Conservation (phyloP, 257 asterid species). For the Apocynum venetum region DNA sequence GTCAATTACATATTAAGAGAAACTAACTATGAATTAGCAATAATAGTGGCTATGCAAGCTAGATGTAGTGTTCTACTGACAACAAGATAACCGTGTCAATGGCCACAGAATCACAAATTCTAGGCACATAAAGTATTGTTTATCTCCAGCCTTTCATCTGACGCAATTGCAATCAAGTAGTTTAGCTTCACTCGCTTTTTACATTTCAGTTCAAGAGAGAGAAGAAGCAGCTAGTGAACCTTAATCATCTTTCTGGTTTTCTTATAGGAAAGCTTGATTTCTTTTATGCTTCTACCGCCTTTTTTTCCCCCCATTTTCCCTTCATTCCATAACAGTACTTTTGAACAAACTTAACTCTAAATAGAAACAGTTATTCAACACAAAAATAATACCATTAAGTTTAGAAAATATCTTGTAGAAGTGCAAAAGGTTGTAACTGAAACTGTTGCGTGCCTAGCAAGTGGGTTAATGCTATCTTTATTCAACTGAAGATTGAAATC, state of each 20-base stretch:
- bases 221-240: background rate
- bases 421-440: background rate
- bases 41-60: constrained; percentile 7
- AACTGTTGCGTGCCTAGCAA: background rate
- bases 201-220: background rate
- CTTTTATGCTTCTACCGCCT: background rate
- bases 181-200: constrained; percentile 4
- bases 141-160: constrained; percentile 1
- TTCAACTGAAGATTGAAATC: background rate
- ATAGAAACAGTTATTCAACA: background rate
- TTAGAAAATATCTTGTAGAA: background rate
- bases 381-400: no score
- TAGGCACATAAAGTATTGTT: background rate
- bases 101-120: constrained; percentile 1
- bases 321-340: background rate
- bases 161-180: background rate
- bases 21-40: constrained; percentile 15
- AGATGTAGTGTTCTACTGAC: constrained; percentile 1
- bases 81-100: background rate
- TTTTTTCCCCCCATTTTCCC: background rate
- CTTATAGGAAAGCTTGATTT: background rate
- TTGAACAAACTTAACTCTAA: background rate
- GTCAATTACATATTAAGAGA: constrained; percentile 15
- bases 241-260: background rate
- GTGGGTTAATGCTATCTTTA: background rate